Conservation (phyloP, 352 stramenopile genomes). For the Pythium rishiriense region DNA sequence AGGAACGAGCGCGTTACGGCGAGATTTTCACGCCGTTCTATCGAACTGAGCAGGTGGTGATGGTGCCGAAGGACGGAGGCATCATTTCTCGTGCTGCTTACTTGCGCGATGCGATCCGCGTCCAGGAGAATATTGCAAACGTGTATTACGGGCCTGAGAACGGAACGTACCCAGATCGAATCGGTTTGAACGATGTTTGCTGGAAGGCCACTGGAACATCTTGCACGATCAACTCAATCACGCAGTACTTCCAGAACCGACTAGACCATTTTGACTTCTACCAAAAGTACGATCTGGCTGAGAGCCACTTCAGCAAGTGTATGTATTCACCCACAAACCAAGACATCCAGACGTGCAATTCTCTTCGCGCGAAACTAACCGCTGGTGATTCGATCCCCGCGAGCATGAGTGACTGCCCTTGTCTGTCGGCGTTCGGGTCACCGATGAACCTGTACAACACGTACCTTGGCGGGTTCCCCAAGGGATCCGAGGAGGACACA, state of each 20-base stretch:
- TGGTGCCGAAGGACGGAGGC: conserved; percentile 53
- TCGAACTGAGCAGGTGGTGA: conserved; percentile 50
- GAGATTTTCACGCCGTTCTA: conserved; percentile 63
- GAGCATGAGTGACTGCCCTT: conserved; percentile 67
- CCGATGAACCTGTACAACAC: conserved; percentile 60
- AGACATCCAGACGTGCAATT: conserved; percentile 47
- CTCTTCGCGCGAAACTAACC: conserved; percentile 34
- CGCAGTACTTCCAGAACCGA: conserved; percentile 67
- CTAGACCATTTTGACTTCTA: conserved; percentile 64
- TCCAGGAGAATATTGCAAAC: conserved; percentile 40
- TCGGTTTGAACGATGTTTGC: conserved; percentile 49
- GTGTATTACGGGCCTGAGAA: conserved; percentile 11
- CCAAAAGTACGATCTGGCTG: conserved; percentile 39
- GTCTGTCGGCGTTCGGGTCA: conserved; percentile 54
- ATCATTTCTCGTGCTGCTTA: conserved; percentile 39
- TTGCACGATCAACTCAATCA: conserved; percentile 61
- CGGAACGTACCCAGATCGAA: conserved; percentile 23
- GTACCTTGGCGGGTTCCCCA: conserved; percentile 50
- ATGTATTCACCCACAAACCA: conserved; percentile 41
- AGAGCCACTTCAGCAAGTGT: conserved; percentile 47
- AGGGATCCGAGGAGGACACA: conserved; percentile 24
- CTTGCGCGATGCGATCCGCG: conserved; percentile 45
- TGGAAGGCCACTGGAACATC: conserved; percentile 50
- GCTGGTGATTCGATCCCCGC: conserved; percentile 38
- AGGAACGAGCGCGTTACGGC: conserved; percentile 42